Evolutionary conservation across 2,329 filamentous ascomycete species (phyloP).

Genomic region (Eutypa lata): DNA sequence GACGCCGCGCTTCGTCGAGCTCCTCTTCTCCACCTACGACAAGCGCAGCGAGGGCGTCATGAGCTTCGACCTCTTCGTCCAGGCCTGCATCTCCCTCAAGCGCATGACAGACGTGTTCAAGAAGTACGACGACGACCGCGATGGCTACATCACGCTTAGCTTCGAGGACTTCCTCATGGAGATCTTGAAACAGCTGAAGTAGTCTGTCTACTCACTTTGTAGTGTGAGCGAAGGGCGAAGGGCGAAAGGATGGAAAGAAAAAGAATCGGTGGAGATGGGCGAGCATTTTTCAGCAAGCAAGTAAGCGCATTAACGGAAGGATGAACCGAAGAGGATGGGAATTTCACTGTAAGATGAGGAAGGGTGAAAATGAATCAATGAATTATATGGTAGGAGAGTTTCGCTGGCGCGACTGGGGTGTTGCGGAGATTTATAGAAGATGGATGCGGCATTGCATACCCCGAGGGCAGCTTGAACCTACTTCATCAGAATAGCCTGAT

Average conservation of each 20-base stretch:
- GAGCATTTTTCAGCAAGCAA: too few relatives aligned
- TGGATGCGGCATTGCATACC: background rate
- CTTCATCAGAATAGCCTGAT: background rate
- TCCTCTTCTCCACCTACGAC: conserved; percentile 88
- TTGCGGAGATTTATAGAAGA: too few relatives aligned
- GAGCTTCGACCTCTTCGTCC: conserved; percentile 95
- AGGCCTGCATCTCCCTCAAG: conserved; percentile 94
- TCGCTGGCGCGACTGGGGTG: too few relatives aligned
- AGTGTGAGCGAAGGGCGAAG: too few relatives aligned
- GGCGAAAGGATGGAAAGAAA: too few relatives aligned
- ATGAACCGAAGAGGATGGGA: too few relatives aligned
- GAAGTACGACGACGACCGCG: conserved; percentile 94
- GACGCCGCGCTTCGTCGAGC: conserved; percentile 75
- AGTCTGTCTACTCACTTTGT: conserved; percentile 8
- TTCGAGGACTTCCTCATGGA: conserved; percentile 79
- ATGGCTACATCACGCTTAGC: conserved; percentile 83
- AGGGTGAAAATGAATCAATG: too few relatives aligned
- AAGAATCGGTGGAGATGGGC: too few relatives aligned
- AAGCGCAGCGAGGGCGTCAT: conserved; percentile 68
- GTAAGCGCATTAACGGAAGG: too few relatives aligned
- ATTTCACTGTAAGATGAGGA: too few relatives aligned
- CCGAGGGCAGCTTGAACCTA: background rate
- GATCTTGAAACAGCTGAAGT: conserved; percentile 60
- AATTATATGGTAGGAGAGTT: too few relatives aligned
- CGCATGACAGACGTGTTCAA: conserved; percentile 99